A percentile compares a stretch with the other conserved stretches of the same genome.
Conservation (phyloP, 345 rosid species). For the Clausena lansium region DNA sequence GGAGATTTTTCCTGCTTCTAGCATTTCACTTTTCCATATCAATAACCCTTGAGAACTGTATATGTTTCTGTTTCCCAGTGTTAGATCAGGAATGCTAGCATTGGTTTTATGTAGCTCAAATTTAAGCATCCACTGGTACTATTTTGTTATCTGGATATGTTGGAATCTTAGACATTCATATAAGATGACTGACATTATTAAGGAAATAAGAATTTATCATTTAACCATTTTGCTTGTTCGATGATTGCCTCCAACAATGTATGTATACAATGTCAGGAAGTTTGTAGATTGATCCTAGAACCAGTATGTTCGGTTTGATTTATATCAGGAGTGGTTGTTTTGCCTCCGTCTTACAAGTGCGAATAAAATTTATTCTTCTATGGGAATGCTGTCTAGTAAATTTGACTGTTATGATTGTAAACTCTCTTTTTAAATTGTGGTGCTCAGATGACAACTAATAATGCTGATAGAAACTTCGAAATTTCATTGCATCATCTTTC, state of each 20-base stretch:
- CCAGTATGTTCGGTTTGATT: not conserved
- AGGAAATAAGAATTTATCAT: not conserved
- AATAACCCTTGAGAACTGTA: not conserved
- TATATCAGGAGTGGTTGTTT: not conserved
- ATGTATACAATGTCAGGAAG: not conserved
- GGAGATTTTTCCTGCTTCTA: not conserved
- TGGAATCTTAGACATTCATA: not conserved
- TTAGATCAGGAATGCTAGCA: not conserved
- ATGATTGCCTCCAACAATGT: not conserved
- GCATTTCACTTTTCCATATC: not conserved
- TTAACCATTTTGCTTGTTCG: not conserved
- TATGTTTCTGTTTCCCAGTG: not conserved
- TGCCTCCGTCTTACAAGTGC: not conserved
- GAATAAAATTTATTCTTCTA: not conserved
- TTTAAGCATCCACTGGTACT: not conserved
- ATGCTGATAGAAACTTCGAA: not conserved
- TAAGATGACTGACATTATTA: not conserved
- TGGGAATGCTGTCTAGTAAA: not conserved
- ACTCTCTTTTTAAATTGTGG: not conserved
- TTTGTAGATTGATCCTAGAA: not conserved
- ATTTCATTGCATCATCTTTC: not conserved
- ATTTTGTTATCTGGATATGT: not conserved
- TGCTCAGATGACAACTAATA: not conserved
- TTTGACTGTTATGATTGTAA: not conserved
- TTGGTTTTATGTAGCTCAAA: not conserved